Conservation (phyloP, 1,284 basidiomycete species). For the Apiotrichum sp. region DNA sequence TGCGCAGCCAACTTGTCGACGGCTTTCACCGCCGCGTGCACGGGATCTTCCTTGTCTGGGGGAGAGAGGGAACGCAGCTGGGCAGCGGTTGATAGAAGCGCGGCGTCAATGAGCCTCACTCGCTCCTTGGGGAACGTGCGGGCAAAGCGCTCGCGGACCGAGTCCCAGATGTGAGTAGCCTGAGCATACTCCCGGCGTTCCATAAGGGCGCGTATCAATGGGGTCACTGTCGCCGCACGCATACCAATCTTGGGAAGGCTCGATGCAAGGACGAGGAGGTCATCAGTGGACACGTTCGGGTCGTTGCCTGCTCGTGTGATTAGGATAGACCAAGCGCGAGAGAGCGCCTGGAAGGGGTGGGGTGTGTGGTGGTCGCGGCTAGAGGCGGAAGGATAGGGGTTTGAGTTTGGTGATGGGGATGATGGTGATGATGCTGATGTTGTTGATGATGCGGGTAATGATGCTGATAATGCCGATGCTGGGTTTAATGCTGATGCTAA, state of each 20-base stretch:
- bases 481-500: background rate
- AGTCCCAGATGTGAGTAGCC: slow-evolving; percentile 25
- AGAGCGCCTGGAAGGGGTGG: background rate
- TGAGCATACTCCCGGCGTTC: slow-evolving; percentile 11
- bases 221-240: slow-evolving; percentile 21
- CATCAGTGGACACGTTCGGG: slow-evolving; percentile 1
- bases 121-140: background rate
- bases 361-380: background rate
- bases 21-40: slow-evolving; percentile 22
- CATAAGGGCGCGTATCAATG: slow-evolving; percentile 26
- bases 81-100: slow-evolving; percentile 26
- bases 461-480: background rate
- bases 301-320: slow-evolving; percentile 3
- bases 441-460: background rate
- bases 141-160: slow-evolving; percentile 13
- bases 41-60: background rate
- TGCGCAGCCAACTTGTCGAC: slow-evolving; percentile 23
- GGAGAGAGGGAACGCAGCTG: slow-evolving; percentile 7
- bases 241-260: slow-evolving; percentile 13
- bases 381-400: background rate
- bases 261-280: slow-evolving; percentile 17
- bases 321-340: slow-evolving; percentile 10
- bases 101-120: slow-evolving; percentile 21
- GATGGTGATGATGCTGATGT: background rate
- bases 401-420: background rate